Evolutionary conservation across 345 rosid species (phyloP).

Genomic region (Arabidopsis arenosa): DNA sequence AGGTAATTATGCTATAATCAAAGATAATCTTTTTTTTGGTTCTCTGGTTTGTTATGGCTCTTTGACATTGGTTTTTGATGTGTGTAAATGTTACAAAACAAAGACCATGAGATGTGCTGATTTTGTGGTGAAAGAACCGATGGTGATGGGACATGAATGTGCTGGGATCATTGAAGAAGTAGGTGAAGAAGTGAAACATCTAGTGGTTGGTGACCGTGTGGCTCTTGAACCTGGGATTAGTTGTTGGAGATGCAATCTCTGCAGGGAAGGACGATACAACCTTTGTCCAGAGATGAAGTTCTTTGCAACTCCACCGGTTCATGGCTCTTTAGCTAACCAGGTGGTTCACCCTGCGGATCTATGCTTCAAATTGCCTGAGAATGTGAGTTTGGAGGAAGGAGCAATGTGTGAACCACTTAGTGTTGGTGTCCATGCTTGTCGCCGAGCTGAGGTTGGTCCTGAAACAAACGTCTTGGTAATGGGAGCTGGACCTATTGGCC

Average conservation of each 20-base stretch:
- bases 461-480: constrained; percentile 71
- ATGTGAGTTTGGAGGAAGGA: constrained; percentile 93
- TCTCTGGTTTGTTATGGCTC: constrained; percentile 12
- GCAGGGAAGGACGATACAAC: constrained; percentile 84
- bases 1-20: constrained; percentile 50
- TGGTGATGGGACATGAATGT: constrained; percentile 97
- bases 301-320: constrained; percentile 88
- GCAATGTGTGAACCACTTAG: constrained; percentile 98
- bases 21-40: not conserved
- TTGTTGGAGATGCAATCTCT: constrained; percentile 70
- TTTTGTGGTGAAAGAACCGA: constrained; percentile 88
- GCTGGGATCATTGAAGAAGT: constrained; percentile 89
- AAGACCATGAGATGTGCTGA: constrained; percentile 84
- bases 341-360: constrained; percentile 93
- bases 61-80: constrained; percentile 7
- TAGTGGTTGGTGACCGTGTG: constrained; percentile 77
- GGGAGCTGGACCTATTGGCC: constrained; percentile 97
- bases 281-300: constrained; percentile 94
- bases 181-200: constrained; percentile 74
- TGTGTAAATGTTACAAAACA: constrained; percentile 11
- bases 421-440: constrained; percentile 94
- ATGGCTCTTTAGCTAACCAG: constrained; percentile 92
- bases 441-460: constrained; percentile 77
- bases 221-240: constrained; percentile 95
- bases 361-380: constrained; percentile 88